Conservation (phyloP, 1,139 yeast genomes). For the Lodderomyces beijingensis region DNA sequence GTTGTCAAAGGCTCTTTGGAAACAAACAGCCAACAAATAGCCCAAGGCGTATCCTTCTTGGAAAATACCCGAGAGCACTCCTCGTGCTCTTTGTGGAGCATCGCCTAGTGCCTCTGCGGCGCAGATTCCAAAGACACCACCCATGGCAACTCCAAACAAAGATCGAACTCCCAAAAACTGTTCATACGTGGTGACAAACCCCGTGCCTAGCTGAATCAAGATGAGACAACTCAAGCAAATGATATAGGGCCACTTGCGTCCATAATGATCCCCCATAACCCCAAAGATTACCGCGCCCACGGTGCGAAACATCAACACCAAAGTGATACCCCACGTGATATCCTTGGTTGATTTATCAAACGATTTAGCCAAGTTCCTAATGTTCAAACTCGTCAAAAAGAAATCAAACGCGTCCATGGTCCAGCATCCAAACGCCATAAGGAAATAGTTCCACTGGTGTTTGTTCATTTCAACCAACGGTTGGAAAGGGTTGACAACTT, state of each 20-base stretch:
- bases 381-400: slow-evolving; percentile 35
- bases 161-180: slow-evolving; percentile 41
- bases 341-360: slow-evolving; percentile 24
- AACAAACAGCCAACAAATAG: slow-evolving; percentile 39
- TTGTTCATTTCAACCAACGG: slow-evolving; percentile 25
- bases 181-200: slow-evolving; percentile 33
- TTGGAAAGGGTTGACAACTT: slow-evolving; percentile 33
- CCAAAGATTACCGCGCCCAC: slow-evolving; percentile 41
- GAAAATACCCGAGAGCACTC: slow-evolving; percentile 38
- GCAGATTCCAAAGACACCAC: slow-evolving; percentile 38
- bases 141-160: slow-evolving; percentile 42
- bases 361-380: slow-evolving; percentile 24
- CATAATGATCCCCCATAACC: slow-evolving; percentile 31
- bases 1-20: slow-evolving; percentile 37
- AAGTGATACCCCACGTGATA: slow-evolving; percentile 42
- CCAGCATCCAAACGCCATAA: slow-evolving; percentile 36
- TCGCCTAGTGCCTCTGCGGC: slow-evolving; percentile 39
- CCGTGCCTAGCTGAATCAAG: slow-evolving; percentile 38
- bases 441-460: slow-evolving; percentile 35
- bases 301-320: slow-evolving; percentile 42
- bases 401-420: slow-evolving; percentile 44
- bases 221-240: slow-evolving; percentile 26
- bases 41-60: slow-evolving; percentile 37
- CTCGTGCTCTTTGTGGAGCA: slow-evolving; percentile 34
- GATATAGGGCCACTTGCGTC: slow-evolving; percentile 38